Conservation (phyloP, 768 basidiomycete genomes). For the Boletus coccyginus region DNA sequence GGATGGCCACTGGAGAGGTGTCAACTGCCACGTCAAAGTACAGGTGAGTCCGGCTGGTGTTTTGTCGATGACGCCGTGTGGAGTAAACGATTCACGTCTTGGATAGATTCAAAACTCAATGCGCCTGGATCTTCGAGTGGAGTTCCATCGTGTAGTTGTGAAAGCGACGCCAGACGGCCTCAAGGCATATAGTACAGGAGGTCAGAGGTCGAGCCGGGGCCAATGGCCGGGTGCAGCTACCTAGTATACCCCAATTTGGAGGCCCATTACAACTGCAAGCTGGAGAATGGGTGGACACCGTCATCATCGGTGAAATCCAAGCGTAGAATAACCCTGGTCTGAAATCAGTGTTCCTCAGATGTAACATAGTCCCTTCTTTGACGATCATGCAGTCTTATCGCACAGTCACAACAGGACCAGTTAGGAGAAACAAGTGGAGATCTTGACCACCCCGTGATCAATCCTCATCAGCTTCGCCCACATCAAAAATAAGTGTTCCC, state of each 20-base stretch:
- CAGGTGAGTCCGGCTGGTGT: conserved; percentile 45
- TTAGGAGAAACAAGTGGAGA: background rate
- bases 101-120: conserved; percentile 57
- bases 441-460: conserved; percentile 20
- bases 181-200: conserved; percentile 77
- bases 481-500: conserved; percentile 50
- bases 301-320: conserved; percentile 68
- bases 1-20: conserved; percentile 57
- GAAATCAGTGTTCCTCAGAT: background rate
- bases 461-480: conserved; percentile 52
- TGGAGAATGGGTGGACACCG: conserved; percentile 57
- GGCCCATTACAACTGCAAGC: conserved; percentile 40
- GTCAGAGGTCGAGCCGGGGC: conserved; percentile 85
- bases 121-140: conserved; percentile 68
- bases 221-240: conserved; percentile 74
- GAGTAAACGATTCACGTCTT: background rate
- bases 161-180: conserved; percentile 43
- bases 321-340: conserved; percentile 14
- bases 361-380: background rate
- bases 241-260: conserved; percentile 38
- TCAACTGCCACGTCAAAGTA: conserved; percentile 61
- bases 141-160: conserved; percentile 80
- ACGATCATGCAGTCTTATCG: background rate
- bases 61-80: background rate
- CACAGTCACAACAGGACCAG: too few relatives aligned